Conservation (phyloP, 441 rosid genomes). For the Adansonia madagascariensis region DNA sequence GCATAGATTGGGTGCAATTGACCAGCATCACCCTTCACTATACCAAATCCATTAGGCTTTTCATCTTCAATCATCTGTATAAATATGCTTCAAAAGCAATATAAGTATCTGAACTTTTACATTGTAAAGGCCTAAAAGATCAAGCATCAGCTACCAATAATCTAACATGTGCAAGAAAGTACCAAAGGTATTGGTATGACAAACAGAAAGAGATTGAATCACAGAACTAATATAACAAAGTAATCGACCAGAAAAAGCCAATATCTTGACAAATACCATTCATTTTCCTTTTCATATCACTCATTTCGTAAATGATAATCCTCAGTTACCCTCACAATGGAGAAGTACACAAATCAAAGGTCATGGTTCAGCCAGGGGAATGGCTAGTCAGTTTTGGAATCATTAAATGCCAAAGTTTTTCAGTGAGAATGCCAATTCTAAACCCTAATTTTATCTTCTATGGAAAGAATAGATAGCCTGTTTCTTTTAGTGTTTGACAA, state of each 20-base stretch:
- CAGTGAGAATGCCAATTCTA: neutral
- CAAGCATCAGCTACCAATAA: constrained; percentile 9
- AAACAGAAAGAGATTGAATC: neutral
- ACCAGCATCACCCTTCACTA: constrained; percentile 35
- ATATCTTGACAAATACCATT: neutral
- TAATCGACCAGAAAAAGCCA: neutral
- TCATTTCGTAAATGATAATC: neutral
- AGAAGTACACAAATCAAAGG: neutral
- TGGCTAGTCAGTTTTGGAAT: neutral
- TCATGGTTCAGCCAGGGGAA: neutral
- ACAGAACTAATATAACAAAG: neutral
- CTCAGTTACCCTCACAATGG: neutral
- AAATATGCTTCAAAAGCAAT: constrained; percentile 25
- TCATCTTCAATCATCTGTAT: constrained; percentile 52
- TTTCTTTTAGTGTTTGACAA: neutral
- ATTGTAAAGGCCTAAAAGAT: neutral
- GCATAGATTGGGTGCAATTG: constrained; percentile 43
- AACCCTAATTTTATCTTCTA: neutral
- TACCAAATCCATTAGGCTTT: constrained; percentile 46
- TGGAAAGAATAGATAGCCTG: neutral
- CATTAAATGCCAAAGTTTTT: neutral
- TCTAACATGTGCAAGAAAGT: constrained; percentile 20
- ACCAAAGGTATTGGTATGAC: neutral
- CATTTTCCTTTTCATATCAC: constrained; percentile 1
- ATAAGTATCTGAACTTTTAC: constrained; percentile 10